Base-by-base conservation (phyloP, 1,284 basidiomycete species). In the Mycena citricolor region DNA sequence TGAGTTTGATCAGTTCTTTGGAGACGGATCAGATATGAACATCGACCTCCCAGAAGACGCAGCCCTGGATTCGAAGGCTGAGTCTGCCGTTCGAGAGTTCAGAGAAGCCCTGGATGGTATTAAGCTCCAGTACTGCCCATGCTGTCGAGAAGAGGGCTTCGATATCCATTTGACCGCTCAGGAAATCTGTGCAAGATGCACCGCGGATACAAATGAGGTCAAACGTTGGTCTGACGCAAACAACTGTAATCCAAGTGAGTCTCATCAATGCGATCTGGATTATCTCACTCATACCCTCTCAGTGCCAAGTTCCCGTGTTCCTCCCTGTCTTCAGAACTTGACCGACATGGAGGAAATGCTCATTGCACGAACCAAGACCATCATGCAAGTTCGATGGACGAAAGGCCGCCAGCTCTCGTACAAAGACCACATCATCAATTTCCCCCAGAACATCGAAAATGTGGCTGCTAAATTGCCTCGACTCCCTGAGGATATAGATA, bases 241-340 rank as follows among this genome's bases (percentile, higher is more conserved):
- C 19, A 35, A 39, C 11, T 25, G 33, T n/a, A 51, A 47, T 36
- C 49, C 49, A 2, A 51, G 45, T 47, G 31, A 14, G 21, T 35
- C 32, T n/a, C 5, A 19, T n/a, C 10, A n/a, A 5, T 21, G 7
- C 10, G 11, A 7, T 6, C 11, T 24, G 8, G 8, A 10, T 13
- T 11, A 21, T 38, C 17, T 25, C 16, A 10, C n/a, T n/a, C n/a
- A n/a, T 14, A 5, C 25, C 21, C 25, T 25, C 8, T 11, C 20
- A 46, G 44, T 29, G 20, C 32, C 20, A 2, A 23, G 28, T 11
- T 19, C 14, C 16, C 8, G 11, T 2, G n/a, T 24, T 58, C 63
- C 37, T 64, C 60, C 70, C 68, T 74, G 46, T 16, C 26, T 54
- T 11, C 36, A 46, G 22, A 36, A 42, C 19, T 39, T 47, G 11